These are phyloP conservation scores for Colletotrichum graminicola DNA, from an alignment of 2,329 filamentous ascomycete species.

Conservation along the genomic window DNA sequence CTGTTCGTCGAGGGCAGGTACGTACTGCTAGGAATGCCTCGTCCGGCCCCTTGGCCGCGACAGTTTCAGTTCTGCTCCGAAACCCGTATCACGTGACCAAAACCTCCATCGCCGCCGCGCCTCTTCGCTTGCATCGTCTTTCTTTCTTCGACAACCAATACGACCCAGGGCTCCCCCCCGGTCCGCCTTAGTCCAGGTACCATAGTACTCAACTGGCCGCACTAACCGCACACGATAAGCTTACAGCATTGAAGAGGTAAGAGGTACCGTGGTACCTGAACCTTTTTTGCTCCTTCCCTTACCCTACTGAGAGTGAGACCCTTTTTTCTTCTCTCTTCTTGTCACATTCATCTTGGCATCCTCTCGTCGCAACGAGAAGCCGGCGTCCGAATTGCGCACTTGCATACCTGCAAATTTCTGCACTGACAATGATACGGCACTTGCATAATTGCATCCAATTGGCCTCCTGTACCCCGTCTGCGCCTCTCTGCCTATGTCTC, in stretches of 20 bases:
- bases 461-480: not conserved
- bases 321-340: not conserved
- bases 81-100: conserved; percentile 37
- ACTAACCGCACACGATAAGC: conserved; percentile 16
- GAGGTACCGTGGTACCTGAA: conserved; percentile 9
- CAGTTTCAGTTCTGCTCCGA: conserved; percentile 41
- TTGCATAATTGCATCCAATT: conserved; percentile 7
- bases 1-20: not conserved
- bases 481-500: not conserved
- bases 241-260: conserved; percentile 3
- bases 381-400: not conserved
- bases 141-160: not conserved
- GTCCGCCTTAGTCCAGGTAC: conserved; percentile 1
- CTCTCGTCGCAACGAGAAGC: not conserved
- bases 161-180: not conserved
- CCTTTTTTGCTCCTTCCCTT: not conserved
- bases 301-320: conserved; percentile 2
- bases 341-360: conserved; percentile 5
- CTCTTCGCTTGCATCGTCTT: conserved; percentile 1
- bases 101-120: not conserved
- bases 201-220: not conserved
- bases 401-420: conserved; percentile 10
- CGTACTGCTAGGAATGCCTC: conserved; percentile 2
- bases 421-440: conserved; percentile 14
- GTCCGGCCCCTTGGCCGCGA: conserved; percentile 38